These are phyloP conservation scores for Malassezia nana DNA, from an alignment of 1,284 basidiomycete species.

Conservation along the genomic window DNA sequence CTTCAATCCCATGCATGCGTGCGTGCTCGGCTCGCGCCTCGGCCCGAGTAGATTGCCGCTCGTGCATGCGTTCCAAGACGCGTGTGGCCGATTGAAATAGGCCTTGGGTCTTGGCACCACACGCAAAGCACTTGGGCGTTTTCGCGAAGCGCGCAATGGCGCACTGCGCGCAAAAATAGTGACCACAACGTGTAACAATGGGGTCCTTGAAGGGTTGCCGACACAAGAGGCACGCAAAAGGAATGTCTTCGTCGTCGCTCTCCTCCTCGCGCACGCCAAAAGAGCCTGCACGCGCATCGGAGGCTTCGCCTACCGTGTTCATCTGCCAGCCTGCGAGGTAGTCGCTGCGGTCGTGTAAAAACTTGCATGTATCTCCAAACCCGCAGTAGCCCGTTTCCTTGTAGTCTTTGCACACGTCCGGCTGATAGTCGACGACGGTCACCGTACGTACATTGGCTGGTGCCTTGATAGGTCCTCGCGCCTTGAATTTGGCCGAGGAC, in stretches of 20 bases:
- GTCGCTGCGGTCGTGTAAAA: constrained; percentile 54
- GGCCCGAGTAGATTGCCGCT: constrained; percentile 17
- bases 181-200: constrained; percentile 86
- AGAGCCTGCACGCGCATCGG: constrained; percentile 41
- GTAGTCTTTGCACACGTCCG: constrained; percentile 98
- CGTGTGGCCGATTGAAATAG: constrained; percentile 86
- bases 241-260: constrained; percentile 67
- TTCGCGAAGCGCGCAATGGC: constrained; percentile 85
- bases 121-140: constrained; percentile 91
- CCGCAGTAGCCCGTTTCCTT: constrained; percentile 99
- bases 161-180: constrained; percentile 86
- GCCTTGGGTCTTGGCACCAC: constrained; percentile 79
- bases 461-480: constrained; percentile 47
- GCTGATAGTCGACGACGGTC: constrained; percentile 94
- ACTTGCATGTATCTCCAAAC: constrained; percentile 94
- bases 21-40: constrained; percentile 20
- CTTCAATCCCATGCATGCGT: constrained; percentile 21
- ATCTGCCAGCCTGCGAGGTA: constrained; percentile 98
- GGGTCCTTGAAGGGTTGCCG: constrained; percentile 88
- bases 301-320: constrained; percentile 52
- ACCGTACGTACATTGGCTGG: constrained; percentile 78
- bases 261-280: constrained; percentile 51
- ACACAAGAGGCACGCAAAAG: constrained; percentile 94
- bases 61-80: constrained; percentile 61
- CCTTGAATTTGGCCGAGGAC: constrained; percentile 74